Evolutionary conservation across 2,329 filamentous ascomycete species (phyloP), one percentile per base, ranked within the genome.

Genomic region (Thielaviopsis populi): DNA sequence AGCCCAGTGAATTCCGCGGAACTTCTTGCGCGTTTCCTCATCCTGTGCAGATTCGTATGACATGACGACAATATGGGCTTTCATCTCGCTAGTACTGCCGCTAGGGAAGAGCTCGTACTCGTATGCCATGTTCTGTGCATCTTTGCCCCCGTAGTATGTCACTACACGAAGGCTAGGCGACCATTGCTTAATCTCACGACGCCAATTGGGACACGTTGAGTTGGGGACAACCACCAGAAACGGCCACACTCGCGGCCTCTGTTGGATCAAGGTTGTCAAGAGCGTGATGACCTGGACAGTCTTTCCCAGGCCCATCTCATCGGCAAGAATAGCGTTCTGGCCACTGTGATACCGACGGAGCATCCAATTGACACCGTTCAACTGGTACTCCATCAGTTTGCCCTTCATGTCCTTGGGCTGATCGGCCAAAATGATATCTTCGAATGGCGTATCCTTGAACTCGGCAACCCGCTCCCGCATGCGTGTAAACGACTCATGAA

Each of bases 291-390:
- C 85, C 72, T 99, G 94, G 40, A 99, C 89, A 0, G 94, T 99
- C 76, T 99, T 99, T 40, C 94, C 94, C 1, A 99, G 82, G 48
- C 94, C 94, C 94, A 99, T 99, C 72, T 99, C 94, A 71, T 99
- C 94, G 0, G 94, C 94, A 6, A 97, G 81, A 65, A 97, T 92
- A 33, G 91, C 88, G 70, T 94, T 97, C 70, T 88, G 85, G 68
- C 85, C 80, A 61, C 82, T 79, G 69, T 91, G 88, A 78, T 89
- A 97, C 71, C 94, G 94, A 72, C 88, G 91, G 66, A 96, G 86
- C 1, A 99, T 81, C 91, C 94, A 99, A 70, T 97, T 96, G 61
- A 96, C 78, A 22, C 94, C 94, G 66, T 96, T 89, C 54, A 95
- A 76, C 72, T 99, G 94, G 70, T 99, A 97, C 41, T 84, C 83